phyloP scores from a whole-genome alignment of 2,329 filamentous ascomycete genomes.

The Neoarthrinium moseri region DNA sequence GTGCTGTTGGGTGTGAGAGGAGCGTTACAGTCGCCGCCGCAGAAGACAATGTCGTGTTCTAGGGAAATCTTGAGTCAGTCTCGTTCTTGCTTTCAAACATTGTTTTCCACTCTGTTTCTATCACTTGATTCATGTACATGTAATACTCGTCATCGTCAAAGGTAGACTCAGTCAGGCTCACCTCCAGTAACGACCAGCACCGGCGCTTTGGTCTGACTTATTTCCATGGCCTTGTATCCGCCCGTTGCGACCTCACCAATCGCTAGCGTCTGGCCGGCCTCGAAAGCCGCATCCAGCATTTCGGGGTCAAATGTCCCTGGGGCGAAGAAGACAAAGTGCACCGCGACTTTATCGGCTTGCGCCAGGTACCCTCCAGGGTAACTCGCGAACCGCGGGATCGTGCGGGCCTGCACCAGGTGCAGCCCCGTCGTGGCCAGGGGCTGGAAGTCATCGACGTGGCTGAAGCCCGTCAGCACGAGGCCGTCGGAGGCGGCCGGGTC shows the following conservation, averaged over 20 bases:
- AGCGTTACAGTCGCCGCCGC: slow-evolving; percentile 58
- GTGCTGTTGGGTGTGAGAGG: slow-evolving; percentile 21
- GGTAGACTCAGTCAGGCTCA: too few relatives aligned
- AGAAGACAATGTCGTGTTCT: slow-evolving; percentile 55
- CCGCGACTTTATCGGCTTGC: slow-evolving; percentile 40
- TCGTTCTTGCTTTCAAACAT: background rate
- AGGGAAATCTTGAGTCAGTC: background rate
- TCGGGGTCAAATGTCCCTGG: slow-evolving; percentile 54
- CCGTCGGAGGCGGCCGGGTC: slow-evolving; percentile 55
- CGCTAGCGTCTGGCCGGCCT: slow-evolving; percentile 54
- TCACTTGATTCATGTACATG: too few relatives aligned
- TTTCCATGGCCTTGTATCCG: slow-evolving; percentile 31
- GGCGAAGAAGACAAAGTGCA: slow-evolving; percentile 52
- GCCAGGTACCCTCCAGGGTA: slow-evolving; percentile 54
- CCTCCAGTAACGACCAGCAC: slow-evolving; percentile 59
- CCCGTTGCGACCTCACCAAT: slow-evolving; percentile 60
- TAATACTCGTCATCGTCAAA: too few relatives aligned
- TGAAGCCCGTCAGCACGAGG: slow-evolving; percentile 61
- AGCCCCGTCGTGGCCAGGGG: slow-evolving; percentile 39
- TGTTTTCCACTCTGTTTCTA: too few relatives aligned
- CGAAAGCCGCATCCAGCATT: slow-evolving; percentile 44
- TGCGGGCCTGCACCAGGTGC: slow-evolving; percentile 44
- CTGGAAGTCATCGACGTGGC: slow-evolving; percentile 44
- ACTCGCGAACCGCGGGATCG: slow-evolving; percentile 22
- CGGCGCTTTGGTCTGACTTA: slow-evolving; percentile 47